Evolutionary conservation across 75 land plant genomes (phyloP).

Genomic region (Ceratopteris richardii): DNA sequence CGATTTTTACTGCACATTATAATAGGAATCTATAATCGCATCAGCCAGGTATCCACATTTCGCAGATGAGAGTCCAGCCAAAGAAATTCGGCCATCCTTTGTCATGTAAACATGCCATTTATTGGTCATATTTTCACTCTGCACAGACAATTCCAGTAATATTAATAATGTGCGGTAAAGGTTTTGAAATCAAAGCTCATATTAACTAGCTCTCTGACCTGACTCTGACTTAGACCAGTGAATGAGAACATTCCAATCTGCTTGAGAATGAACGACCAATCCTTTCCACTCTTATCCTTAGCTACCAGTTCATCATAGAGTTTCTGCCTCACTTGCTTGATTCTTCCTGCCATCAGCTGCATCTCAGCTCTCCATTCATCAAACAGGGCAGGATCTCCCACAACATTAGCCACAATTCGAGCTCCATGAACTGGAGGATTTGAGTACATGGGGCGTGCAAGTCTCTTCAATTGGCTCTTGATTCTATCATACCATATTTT

Average conservation of each 20-base stretch:
- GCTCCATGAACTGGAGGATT: slow-evolving; percentile 99
- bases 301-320: slow-evolving; percentile 69
- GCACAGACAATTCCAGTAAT: too few species aligned
- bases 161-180: too few species aligned
- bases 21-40: slow-evolving; percentile 88
- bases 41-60: slow-evolving; percentile 95
- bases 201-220: too few species aligned
- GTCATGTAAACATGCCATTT: slow-evolving; percentile 99
- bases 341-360: slow-evolving; percentile 96
- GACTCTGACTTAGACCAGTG: slow-evolving; percentile 84
- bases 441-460: slow-evolving; percentile 98
- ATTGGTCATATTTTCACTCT: slow-evolving; percentile 94
- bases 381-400: slow-evolving; percentile 74
- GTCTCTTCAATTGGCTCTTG: slow-evolving; percentile 91
- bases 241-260: slow-evolving; percentile 99
- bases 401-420: slow-evolving; percentile 89
- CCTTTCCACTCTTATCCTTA: slow-evolving; percentile 86
- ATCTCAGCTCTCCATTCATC: slow-evolving; percentile 94
- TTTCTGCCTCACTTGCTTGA: slow-evolving; percentile 82
- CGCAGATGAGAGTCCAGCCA: slow-evolving; percentile 84
- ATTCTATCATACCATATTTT: slow-evolving; percentile 38
- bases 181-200: too few species aligned
- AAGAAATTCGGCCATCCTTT: slow-evolving; percentile 96
- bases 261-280: slow-evolving; percentile 91
- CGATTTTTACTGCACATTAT: slow-evolving; percentile 56